Conservation (phyloP, 2,329 filamentous ascomycete species). For the Phymatotrichopsis omnivora region DNA sequence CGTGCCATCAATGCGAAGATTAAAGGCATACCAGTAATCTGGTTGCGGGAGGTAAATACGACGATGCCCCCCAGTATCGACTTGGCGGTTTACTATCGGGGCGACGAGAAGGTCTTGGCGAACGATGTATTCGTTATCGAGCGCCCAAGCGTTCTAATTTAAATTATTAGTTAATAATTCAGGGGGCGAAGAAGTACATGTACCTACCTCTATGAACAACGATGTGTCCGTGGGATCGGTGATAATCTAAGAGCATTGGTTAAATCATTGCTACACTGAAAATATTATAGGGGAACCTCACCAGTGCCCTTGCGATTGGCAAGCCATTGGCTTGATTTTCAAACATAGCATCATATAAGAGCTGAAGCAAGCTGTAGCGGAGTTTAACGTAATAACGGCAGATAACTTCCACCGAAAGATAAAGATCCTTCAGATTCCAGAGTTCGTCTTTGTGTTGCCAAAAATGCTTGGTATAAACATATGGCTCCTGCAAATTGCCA, state of each 20-base stretch:
- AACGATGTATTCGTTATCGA: constrained; percentile 33
- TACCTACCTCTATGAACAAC: constrained; percentile 28
- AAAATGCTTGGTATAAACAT: constrained; percentile 30
- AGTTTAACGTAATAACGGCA: constrained; percentile 34
- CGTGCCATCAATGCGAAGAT: constrained; percentile 33
- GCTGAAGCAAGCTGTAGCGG: constrained; percentile 35
- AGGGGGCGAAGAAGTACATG: not conserved
- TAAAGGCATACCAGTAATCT: constrained; percentile 34
- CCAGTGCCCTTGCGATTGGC: constrained; percentile 35
- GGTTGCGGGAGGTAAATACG: constrained; percentile 34
- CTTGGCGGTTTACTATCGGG: constrained; percentile 28
- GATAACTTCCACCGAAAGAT: constrained; percentile 32
- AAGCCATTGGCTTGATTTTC: constrained; percentile 35
- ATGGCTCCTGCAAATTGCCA: constrained; percentile 29
- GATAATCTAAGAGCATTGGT: constrained; percentile 18
- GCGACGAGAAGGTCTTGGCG: constrained; percentile 33
- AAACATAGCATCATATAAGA: constrained; percentile 37
- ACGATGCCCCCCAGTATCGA: constrained; percentile 19
- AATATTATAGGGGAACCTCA: constrained; percentile 13
- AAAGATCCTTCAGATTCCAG: too few species aligned
- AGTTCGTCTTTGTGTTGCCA: constrained; percentile 28
- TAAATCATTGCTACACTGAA: too few species aligned
- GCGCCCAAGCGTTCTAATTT: constrained; percentile 6
- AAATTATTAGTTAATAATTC: not conserved
- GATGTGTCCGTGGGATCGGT: constrained; percentile 32